Evolutionary conservation across 192 early-diverging fungal species (phyloP), one percentile per base, ranked within the genome.

Genomic region (Rhizoclosmatium sp.): DNA sequence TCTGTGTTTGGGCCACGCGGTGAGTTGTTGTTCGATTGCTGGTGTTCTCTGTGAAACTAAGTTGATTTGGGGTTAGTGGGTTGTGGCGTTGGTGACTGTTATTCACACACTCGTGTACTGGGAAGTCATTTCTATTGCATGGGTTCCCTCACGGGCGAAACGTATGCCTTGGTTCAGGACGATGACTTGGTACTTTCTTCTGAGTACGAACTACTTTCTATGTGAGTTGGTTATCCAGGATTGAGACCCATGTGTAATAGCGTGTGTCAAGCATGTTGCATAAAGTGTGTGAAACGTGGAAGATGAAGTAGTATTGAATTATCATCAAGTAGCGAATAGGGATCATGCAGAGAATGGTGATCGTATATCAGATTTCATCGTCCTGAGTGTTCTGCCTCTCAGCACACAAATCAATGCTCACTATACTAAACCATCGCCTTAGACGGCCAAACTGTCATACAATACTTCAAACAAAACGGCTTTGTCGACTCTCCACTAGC

Each of bases 101-200:
- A 88, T 99, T 64, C 95, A 97, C 79, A 88, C 92, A 46, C 72
- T 94, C 46, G 95, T 99, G 48, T 99, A 95, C 84, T 89, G 88
- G 66, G 97, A 99, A 82, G 95, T 99, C n/a, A 97, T 99, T 78
- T 89, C 91, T 39, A 90, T 99, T 65, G 93, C 94, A 42, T 87
- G 92, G 78, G 88, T 92, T 46, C 93, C 94, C 21, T 93, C 93
- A 76, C 93, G 92, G 69, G 92, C 94, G 69, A 91, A 91, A 68
- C 93, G 93, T 62, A 81, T 99, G 69, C 94, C 95, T 4, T 99
- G 96, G 96, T 93, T 95, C 81, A 49, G 82, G 45, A 91, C 95
- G 4, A 87, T 97, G 90, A 95, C 95, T 82, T 97, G 94, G 93
- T 98, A 97, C 84, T 98, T 97, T 79, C 82, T 99, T 71, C 81